These are phyloP conservation scores for Heteromeles arbutifolia DNA, from an alignment of 306 rosid species.

Conservation along the genomic window DNA sequence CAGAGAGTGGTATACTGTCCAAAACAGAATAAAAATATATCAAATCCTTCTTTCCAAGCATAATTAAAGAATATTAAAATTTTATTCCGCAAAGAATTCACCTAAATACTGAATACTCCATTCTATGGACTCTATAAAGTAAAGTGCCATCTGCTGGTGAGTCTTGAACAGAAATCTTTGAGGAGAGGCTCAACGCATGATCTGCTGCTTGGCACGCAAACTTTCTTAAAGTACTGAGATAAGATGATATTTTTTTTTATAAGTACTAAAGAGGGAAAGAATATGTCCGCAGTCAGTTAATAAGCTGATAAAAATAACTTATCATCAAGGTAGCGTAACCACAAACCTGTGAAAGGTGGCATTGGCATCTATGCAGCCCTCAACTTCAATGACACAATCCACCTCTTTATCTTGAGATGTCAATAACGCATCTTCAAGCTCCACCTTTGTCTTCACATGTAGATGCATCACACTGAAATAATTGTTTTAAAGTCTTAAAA, in stretches of 20 bases:
- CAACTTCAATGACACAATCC: constrained; percentile 74
- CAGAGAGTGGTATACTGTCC: constrained; percentile 62
- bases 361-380: constrained; percentile 71
- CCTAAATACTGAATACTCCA: constrained; percentile 67
- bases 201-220: constrained; percentile 54
- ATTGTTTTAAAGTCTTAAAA: constrained; percentile 19
- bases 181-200: constrained; percentile 34
- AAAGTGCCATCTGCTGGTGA: constrained; percentile 26
- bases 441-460: constrained; percentile 57
- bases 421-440: constrained; percentile 59
- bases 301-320: background rate
- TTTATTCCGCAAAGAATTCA: constrained; percentile 22
- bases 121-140: constrained; percentile 39
- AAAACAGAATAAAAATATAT: background rate
- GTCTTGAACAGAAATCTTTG: constrained; percentile 28
- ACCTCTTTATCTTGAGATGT: constrained; percentile 43
- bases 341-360: constrained; percentile 82
- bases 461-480: constrained; percentile 69
- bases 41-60: background rate
- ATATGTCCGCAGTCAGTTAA: constrained; percentile 18
- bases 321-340: constrained; percentile 1
- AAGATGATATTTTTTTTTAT: background rate
- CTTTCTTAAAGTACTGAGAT: constrained; percentile 54
- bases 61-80: background rate
- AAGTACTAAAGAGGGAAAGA: background rate